A percentile compares a stretch with the other conserved stretches of the same genome.
Evolutionary conservation across 768 basidiomycete genomes (phyloP).

Genomic region (Lactarius tabidus): DNA sequence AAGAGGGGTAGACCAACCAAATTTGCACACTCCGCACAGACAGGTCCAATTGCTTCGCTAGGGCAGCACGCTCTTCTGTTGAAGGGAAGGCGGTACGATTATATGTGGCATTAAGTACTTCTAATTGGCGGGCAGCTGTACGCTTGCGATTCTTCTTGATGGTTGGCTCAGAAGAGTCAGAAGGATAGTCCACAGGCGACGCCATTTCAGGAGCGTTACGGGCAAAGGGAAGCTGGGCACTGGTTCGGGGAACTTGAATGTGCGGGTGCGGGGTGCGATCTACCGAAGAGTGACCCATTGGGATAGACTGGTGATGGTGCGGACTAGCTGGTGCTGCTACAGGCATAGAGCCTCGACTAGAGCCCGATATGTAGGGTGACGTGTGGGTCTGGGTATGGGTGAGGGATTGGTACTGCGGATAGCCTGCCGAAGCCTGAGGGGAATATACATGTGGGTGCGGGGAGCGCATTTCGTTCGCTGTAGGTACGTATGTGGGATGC

Average conservation of each 20-base stretch:
- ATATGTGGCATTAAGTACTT: slow-evolving; percentile 77
- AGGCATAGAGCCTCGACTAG: slow-evolving; percentile 26
- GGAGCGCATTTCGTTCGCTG: slow-evolving; percentile 19
- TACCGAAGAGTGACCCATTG: slow-evolving; percentile 34
- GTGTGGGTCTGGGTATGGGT: neutral
- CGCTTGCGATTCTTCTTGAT: slow-evolving; percentile 89
- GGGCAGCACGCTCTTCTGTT: slow-evolving; percentile 75
- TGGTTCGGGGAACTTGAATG: slow-evolving; percentile 31
- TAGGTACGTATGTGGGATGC: slow-evolving; percentile 13
- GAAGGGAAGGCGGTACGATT: slow-evolving; percentile 81
- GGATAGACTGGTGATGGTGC: slow-evolving; percentile 26
- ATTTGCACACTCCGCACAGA: slow-evolving; percentile 83
- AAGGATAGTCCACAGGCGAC: slow-evolving; percentile 25
- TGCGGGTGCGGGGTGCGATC: slow-evolving; percentile 28
- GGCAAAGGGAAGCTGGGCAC: slow-evolving; percentile 48
- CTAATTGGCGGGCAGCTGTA: slow-evolving; percentile 74
- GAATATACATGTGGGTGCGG: slow-evolving; percentile 22
- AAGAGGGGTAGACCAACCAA: slow-evolving; percentile 48
- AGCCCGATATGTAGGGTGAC: slow-evolving; percentile 5
- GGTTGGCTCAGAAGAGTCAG: slow-evolving; percentile 47
- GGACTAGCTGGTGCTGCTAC: slow-evolving; percentile 20
- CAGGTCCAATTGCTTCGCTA: slow-evolving; percentile 79
- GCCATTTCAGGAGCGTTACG: slow-evolving; percentile 33
- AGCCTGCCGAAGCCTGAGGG: neutral
- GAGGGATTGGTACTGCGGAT: slow-evolving; percentile 9